These are phyloP conservation scores for Fusarium nygamai DNA, from an alignment of 2,329 filamentous ascomycete genomes.

Conservation along the genomic window DNA sequence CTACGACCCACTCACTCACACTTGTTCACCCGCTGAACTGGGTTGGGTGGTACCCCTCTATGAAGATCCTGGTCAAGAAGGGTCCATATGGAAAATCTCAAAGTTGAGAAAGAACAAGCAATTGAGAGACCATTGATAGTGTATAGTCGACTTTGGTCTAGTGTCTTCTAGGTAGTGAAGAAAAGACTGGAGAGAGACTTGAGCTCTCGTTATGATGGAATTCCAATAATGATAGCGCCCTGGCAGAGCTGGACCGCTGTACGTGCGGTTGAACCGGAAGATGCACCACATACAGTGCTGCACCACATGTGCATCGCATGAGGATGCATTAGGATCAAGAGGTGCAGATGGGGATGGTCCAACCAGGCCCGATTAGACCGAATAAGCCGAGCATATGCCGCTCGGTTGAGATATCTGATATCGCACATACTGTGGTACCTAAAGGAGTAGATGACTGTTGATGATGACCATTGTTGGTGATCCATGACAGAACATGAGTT, in stretches of 20 bases:
- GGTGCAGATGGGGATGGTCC: constrained; percentile 9
- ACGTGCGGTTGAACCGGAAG: background rate
- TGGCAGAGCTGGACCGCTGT: background rate
- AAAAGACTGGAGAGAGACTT: background rate
- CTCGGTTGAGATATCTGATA: background rate
- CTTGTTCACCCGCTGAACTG: constrained; percentile 28
- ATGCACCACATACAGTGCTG: background rate
- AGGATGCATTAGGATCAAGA: constrained; percentile 24
- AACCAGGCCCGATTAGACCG: constrained; percentile 15
- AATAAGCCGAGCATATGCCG: constrained; percentile 16
- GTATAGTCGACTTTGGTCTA: background rate
- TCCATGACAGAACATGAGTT: background rate
- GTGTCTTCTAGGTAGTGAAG: background rate
- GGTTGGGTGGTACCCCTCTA: constrained; percentile 1
- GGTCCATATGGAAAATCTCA: background rate
- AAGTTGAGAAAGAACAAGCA: background rate
- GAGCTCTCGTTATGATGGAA: background rate
- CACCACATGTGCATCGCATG: constrained; percentile 17
- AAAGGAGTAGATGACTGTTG: background rate
- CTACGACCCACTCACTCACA: constrained; percentile 14
- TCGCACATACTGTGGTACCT: background rate
- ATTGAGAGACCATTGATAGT: background rate
- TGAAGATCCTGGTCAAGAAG: constrained; percentile 14
- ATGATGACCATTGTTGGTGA: background rate
- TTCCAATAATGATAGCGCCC: background rate